phyloP scores from a whole-genome alignment of 768 basidiomycete genomes.

The Gloeopeniophorella convolvens region DNA sequence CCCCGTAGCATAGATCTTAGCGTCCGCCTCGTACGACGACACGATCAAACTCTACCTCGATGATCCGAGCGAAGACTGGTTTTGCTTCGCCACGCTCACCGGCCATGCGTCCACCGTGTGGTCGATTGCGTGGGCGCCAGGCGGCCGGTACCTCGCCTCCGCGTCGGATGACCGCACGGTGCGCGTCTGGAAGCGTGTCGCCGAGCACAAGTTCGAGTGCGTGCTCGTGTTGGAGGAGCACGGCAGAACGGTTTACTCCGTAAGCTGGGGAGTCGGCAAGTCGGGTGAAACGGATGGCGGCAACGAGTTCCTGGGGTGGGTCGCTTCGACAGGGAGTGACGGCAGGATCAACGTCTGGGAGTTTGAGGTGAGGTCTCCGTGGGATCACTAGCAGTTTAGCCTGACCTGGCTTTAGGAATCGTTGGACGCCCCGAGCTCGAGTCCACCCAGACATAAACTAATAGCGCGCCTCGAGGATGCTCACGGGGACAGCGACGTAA shows the following conservation, averaged over 20 bases:
- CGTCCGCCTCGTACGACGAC: constrained; percentile 96
- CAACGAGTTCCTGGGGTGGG: constrained; percentile 56
- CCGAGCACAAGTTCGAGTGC: constrained; percentile 57
- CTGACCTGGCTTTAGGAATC: not conserved
- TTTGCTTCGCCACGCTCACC: constrained; percentile 70
- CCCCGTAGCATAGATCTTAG: constrained; percentile 65
- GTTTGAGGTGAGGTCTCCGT: constrained; percentile 41
- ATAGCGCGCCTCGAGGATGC: constrained; percentile 55
- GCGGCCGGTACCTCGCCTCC: constrained; percentile 73
- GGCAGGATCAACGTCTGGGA: constrained; percentile 81
- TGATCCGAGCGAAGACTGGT: constrained; percentile 94
- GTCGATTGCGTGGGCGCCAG: constrained; percentile 78
- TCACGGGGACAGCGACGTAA: constrained; percentile 83
- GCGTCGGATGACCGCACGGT: constrained; percentile 82
- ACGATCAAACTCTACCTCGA: constrained; percentile 91
- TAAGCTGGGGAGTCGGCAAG: constrained; percentile 57
- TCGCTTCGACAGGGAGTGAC: constrained; percentile 84
- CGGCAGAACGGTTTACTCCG: constrained; percentile 70
- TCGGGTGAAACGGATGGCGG: constrained; percentile 25
- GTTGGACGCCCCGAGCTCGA: constrained; percentile 2
- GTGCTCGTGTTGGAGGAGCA: constrained; percentile 57
- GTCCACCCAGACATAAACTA: constrained; percentile 29
- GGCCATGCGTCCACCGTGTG: constrained; percentile 90
- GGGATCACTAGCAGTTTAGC: not conserved
- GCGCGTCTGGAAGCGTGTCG: constrained; percentile 73